phyloP scores from a whole-genome alignment of 164 flowering plant species.

The Umbellularia californica region DNA sequence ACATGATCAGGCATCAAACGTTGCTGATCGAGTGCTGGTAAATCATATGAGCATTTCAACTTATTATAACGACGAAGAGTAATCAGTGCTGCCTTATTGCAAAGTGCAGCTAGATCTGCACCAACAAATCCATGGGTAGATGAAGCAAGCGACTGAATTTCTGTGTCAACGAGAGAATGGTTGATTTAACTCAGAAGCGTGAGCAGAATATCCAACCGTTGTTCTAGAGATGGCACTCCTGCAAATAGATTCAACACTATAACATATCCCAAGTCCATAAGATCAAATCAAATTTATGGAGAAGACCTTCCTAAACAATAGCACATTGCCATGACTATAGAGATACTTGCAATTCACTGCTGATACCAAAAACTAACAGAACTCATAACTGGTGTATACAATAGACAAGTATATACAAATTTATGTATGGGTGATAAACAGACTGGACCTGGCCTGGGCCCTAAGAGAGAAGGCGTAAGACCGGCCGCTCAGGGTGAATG shows the following conservation, averaged over 20 bases:
- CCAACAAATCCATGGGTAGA: slow-evolving; percentile 95
- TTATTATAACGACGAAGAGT: slow-evolving; percentile 56
- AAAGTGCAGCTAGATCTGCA: slow-evolving; percentile 85
- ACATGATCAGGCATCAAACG: slow-evolving; percentile 15
- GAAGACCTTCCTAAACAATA: too few species aligned
- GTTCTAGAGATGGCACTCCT: slow-evolving; percentile 91
- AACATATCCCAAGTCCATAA: not conserved
- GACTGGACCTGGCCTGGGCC: too few species aligned
- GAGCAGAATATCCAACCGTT: slow-evolving; percentile 67
- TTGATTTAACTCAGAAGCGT: slow-evolving; percentile 53
- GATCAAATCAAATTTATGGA: not conserved
- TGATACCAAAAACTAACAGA: too few species aligned
- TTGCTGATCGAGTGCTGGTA: slow-evolving; percentile 1
- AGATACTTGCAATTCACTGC: too few species aligned
- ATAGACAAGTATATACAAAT: too few species aligned
- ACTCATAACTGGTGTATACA: too few species aligned
- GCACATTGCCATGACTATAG: too few species aligned
- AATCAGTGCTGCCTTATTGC: slow-evolving; percentile 72
- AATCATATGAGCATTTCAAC: slow-evolving; percentile 12
- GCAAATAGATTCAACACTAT: slow-evolving; percentile 21
- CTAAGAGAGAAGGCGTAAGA: too few species aligned
- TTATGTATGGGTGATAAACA: too few species aligned
- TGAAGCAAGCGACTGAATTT: slow-evolving; percentile 59
- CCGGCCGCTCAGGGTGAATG: too few species aligned
- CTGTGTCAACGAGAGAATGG: slow-evolving; percentile 53